Base-by-base conservation (phyloP, 2,329 filamentous ascomycete species). In the Blastomyces parvus region DNA sequence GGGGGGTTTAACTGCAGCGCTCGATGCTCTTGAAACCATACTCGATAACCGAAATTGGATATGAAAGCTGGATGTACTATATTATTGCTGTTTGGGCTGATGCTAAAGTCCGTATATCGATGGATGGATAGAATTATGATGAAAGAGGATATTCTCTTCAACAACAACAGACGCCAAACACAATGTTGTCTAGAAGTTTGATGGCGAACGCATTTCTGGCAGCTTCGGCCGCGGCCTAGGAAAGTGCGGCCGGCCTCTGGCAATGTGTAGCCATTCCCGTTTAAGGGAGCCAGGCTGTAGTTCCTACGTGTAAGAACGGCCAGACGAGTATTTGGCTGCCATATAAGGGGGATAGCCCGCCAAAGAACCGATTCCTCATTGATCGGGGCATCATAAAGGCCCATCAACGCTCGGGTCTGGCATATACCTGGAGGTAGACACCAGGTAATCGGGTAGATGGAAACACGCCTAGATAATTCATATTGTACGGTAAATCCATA, bases 1-100 rank as follows among this genome's bases (percentile, higher is more conserved):
- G 46, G 78, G 67, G 59, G 67, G 70, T 57, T 70, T 71, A 62
- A 64, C 73, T 42, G 69, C 63, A 66, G 64, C 70, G 63, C 70
- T 69, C 40, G 73, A 70, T 62, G 69, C 68, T 67, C 70, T 64
- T 65, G 65, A 66, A 64, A 70, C 66, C 69, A 70, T 73, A 63
- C 63, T 69, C 62, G 27, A n/a, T 52, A 55, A 14, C 14, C 27
- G 33, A 46, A 62, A 48, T 14, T 17, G 1, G 22, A 30, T 61
- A 53, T n/a, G 38, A 30, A 36, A 61, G 22, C 13, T 48, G n/a
- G 42, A 22, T 27, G 36, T 40, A 22, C 6, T 42, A 42, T 58
- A 13, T 14, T 40, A 25, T 22, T 27, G 36, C 36, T 59, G 58
- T 25, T 46, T 11, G 46, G 48, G 58, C 42, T 30, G 58, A 22